Base-by-base conservation (phyloP, 139 green algal species). In the Zygnema cylindricum region DNA sequence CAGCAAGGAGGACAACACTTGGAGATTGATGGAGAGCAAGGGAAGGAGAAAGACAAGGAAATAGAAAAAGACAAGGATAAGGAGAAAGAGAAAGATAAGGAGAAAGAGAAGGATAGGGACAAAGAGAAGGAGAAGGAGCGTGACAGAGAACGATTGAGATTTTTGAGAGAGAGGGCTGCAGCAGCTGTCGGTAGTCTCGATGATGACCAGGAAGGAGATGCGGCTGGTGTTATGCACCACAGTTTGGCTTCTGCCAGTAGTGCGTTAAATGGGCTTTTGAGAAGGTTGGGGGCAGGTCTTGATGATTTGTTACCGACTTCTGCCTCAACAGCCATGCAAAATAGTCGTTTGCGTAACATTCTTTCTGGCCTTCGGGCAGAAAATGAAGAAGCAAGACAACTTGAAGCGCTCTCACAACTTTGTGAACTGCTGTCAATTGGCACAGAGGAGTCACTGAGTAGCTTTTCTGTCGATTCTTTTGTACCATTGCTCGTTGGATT, bases 341-440 rank as follows among this genome's bases (percentile, higher is more conserved):
- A 85, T 42, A 23, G 22, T 22, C 32, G 88, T 1, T 43, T 91
- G 25, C 96, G 96, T 93, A 81, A 90, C 55, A 96, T 98, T 76
- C 89, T 99, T 25, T 57, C 85, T 23, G 92, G 94, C 33, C 94
- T 99, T 35, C 81, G 89, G 16, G 91, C 93, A n/a, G 92, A 93
- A 35, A 95, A 96, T 2, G 95, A 98, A 69, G 95, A 98, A 57
- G 84, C 40, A 3, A 23, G 91, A 73, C 95, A 98, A 92, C 92
- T 98, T 42, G 92, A 92, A 0, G 94, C 95, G 1, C 93, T 99
- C 0, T 95, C 91, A 0, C 93, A 98, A 91, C 95, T 99, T 42
- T 98, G 95, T 82, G 97, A 98, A 89, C 84, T 98, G 55, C 92
- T 99, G 81, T 96, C 95, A 2, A 96, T 99, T 63, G 95, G 94